Evolutionary conservation across 2,329 filamentous ascomycete species (phyloP), one percentile per base, ranked within the genome.

Genomic region (Hypoxylon sp.): DNA sequence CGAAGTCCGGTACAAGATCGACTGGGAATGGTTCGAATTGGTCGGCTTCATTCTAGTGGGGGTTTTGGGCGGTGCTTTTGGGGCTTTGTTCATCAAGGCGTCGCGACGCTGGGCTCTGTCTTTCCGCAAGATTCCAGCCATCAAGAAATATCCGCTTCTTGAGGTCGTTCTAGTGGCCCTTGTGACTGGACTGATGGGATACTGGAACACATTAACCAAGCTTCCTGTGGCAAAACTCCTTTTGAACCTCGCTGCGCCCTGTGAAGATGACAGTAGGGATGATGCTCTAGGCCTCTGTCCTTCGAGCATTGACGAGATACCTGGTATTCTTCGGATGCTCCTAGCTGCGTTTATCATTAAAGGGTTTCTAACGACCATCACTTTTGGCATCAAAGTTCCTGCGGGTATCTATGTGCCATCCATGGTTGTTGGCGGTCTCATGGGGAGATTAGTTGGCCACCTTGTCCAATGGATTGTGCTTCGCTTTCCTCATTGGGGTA

Each of bases 351-450:
- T 98, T 71, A 81, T 98, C 26, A 91, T 98, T 82, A 99, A 99
- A 78, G 92, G 93, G 0, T 84, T 95, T 50, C 82, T 99, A 46
- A 98, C 96, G 0, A 90, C 92, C 50, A 91, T 98, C 71, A 97
- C 95, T 0, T 98, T 98, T 80, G 95, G 95, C 26, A 94, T 98
- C 85, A 98, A 98, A 85, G 90, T 98, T 0, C 96, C 96, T 9
- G 94, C 95, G 0, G 96, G 96, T 70, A 98, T 99, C 73, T 99
- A 99, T 75, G 94, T 99, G 1, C 96, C 96, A 2, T 98, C 95
- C 74, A 99, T 99, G 96, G 96, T 98, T 29, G 94, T 98, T 17
- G 96, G 96, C 71, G 96, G 96, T 76, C 84, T 99, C 17, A 91
- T 97, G 83, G 95, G 95, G 31, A 90, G 95, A 6, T 90, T 96